Evolutionary conservation across 2,329 filamentous ascomycete species (phyloP).

Genomic region (Penicillium sp.): DNA sequence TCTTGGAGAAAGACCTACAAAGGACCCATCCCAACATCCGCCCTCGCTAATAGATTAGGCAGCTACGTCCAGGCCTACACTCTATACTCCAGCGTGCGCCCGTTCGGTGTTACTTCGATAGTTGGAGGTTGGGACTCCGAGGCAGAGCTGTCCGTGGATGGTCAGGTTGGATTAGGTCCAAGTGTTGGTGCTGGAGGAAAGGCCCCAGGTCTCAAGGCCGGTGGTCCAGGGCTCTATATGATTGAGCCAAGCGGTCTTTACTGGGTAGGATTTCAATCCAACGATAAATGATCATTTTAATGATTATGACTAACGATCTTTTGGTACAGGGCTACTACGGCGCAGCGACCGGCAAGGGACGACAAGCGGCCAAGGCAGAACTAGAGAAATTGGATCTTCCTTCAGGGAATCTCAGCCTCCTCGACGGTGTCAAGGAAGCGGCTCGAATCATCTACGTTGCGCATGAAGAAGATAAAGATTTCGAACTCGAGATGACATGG

Average conservation of each 20-base stretch:
- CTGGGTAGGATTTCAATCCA: slow-evolving; percentile 57
- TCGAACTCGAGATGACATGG: slow-evolving; percentile 99
- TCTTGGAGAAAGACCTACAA: slow-evolving; percentile 94
- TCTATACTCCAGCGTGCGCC: slow-evolving; percentile 91
- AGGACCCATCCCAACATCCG: slow-evolving; percentile 80
- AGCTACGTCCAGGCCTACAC: slow-evolving; percentile 97
- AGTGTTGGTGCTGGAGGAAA: slow-evolving; percentile 78
- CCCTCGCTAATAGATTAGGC: slow-evolving; percentile 89
- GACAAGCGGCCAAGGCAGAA: slow-evolving; percentile 95
- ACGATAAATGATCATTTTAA: background rate
- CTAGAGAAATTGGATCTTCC: slow-evolving; percentile 93
- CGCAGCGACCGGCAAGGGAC: slow-evolving; percentile 92
- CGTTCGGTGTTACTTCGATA: slow-evolving; percentile 94
- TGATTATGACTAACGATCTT: slow-evolving; percentile 20
- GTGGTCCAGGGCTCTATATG: slow-evolving; percentile 96
- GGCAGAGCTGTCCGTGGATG: slow-evolving; percentile 78
- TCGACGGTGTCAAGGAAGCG: slow-evolving; percentile 91
- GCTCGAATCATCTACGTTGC: slow-evolving; percentile 95
- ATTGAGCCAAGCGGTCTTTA: slow-evolving; percentile 95
- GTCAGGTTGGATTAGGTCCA: slow-evolving; percentile 81
- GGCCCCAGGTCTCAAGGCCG: slow-evolving; percentile 68
- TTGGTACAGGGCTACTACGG: slow-evolving; percentile 80
- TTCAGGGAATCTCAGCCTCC: slow-evolving; percentile 69
- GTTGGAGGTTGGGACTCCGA: slow-evolving; percentile 91
- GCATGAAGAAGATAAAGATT: slow-evolving; percentile 99